Evolutionary conservation across 176 grass and related monocot genomes (phyloP), one percentile per base, ranked within the genome.

Genomic region (Phoenix roebelenii): DNA sequence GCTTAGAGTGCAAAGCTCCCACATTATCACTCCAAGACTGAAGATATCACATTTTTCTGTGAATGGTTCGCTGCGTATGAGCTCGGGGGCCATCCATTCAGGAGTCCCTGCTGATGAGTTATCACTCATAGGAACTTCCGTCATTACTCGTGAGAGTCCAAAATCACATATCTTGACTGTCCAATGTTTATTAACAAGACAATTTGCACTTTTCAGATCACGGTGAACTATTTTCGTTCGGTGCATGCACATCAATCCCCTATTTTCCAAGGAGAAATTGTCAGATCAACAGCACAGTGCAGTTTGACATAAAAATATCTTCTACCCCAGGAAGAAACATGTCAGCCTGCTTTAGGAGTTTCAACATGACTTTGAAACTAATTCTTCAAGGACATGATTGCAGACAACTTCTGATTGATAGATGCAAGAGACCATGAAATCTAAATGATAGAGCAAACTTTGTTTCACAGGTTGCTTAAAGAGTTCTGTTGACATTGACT

Each of bases 21-120:
- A 98, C 84, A 98, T 98, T 69, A 98, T 98, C 20, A 98, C 93
- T 18, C 93, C 93, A 12, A 97, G 75, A 67, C 93, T 98, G 71
- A 98, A 98, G 49, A 98, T 92, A 51, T 92, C 87, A 71, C 93
- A 92, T 64, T 98, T 98, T 68, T 98, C 87, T 30, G 81, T 88
- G 64, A 85, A 98, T 52, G 81, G 81, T 48, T 98, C 84, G 4
- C 91, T 92, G 74, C 81, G 81, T 63, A 98, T 92, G 66, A 98
- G 87, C 69, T 98, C 93, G 51, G 93, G 93, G 62, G 93, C 93
- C 87, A 98, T 98, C 93, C 93, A 98, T 70, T 98, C 92, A 26
- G 93, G 87, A 52, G 93, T 98, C 49, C 87, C 93, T 3, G 84
- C 93, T 63, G 87, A 82, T 59, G 92, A 87, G 35, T 82, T 92